These are phyloP conservation scores for Chrysoporthe puriensis DNA, from an alignment of 2,329 filamentous ascomycete genomes.

Conservation along the genomic window DNA sequence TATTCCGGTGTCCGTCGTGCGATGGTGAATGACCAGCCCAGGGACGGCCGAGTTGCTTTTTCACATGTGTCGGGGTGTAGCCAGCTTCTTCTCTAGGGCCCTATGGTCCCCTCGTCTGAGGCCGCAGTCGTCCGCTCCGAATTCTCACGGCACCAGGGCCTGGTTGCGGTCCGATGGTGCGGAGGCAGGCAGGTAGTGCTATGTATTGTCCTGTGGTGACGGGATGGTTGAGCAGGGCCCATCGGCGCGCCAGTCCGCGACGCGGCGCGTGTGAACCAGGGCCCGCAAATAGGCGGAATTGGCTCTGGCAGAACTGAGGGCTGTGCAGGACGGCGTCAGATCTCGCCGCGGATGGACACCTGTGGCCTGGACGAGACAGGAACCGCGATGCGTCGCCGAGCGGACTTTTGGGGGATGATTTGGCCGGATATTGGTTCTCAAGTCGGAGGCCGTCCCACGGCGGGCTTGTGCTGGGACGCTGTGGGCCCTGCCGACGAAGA, in stretches of 20 bases:
- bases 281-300: not conserved
- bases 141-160: not conserved
- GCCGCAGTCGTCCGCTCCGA: conserved; percentile 5
- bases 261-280: not conserved
- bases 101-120: not conserved
- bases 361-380: not conserved
- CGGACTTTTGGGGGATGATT: conserved; percentile 17
- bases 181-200: not conserved
- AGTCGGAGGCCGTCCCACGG: conserved; percentile 13
- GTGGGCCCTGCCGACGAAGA: conserved; percentile 30
- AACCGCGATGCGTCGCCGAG: not conserved
- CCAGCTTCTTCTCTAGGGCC: not conserved
- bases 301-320: not conserved
- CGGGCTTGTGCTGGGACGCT: conserved; percentile 3
- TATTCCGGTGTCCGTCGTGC: conserved; percentile 26
- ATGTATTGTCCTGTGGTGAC: not conserved
- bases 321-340: not conserved
- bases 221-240: not conserved
- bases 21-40: not conserved
- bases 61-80: not conserved
- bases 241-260: conserved; percentile 9
- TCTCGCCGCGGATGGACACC: not conserved
- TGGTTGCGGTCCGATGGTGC: not conserved
- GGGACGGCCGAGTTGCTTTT: not conserved
- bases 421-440: conserved; percentile 33